Evolutionary conservation across 2,329 filamentous ascomycete genomes (phyloP).

Genomic region (Arthroderma sp.): DNA sequence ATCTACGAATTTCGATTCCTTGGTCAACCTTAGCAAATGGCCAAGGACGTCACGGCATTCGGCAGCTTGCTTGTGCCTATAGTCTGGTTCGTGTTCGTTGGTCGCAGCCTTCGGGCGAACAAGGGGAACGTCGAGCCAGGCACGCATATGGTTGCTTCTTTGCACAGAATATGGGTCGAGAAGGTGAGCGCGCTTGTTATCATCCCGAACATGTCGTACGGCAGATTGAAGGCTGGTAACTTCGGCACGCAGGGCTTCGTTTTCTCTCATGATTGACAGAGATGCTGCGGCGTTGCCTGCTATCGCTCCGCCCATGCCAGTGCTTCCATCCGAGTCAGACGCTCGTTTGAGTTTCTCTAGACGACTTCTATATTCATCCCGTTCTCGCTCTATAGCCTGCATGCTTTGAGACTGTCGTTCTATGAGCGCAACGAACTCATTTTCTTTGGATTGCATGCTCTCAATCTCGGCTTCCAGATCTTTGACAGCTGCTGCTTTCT

Average conservation of each 20-base stretch:
- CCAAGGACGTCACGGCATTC: slow-evolving; percentile 34
- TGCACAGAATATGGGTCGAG: slow-evolving; percentile 34
- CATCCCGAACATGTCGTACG: slow-evolving; percentile 35
- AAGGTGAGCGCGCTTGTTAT: slow-evolving; percentile 32
- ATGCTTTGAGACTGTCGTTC: slow-evolving; percentile 29
- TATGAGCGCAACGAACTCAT: slow-evolving; percentile 23
- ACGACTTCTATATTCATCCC: slow-evolving; percentile 31
- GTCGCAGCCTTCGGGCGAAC: slow-evolving; percentile 19
- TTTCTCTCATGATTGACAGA: slow-evolving; percentile 32
- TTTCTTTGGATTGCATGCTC: slow-evolving; percentile 25
- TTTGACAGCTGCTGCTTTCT: slow-evolving; percentile 50
- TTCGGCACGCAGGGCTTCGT: slow-evolving; percentile 33
- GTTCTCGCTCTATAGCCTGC: slow-evolving; percentile 28
- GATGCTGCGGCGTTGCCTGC: slow-evolving; percentile 26
- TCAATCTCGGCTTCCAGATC: slow-evolving; percentile 34
- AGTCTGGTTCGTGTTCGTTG: slow-evolving; percentile 22
- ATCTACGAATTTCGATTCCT: slow-evolving; percentile 30
- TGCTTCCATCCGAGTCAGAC: slow-evolving; percentile 28
- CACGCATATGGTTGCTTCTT: slow-evolving; percentile 29
- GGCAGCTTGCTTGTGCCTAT: slow-evolving; percentile 21
- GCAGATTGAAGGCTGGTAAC: slow-evolving; percentile 35
- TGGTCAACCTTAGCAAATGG: slow-evolving; percentile 33
- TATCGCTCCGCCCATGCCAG: slow-evolving; percentile 28
- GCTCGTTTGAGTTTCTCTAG: slow-evolving; percentile 34
- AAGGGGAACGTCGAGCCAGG: slow-evolving; percentile 35